phyloP scores from a whole-genome alignment of 2,329 filamentous ascomycete species.

The Pseudogymnoascus sp. region DNA sequence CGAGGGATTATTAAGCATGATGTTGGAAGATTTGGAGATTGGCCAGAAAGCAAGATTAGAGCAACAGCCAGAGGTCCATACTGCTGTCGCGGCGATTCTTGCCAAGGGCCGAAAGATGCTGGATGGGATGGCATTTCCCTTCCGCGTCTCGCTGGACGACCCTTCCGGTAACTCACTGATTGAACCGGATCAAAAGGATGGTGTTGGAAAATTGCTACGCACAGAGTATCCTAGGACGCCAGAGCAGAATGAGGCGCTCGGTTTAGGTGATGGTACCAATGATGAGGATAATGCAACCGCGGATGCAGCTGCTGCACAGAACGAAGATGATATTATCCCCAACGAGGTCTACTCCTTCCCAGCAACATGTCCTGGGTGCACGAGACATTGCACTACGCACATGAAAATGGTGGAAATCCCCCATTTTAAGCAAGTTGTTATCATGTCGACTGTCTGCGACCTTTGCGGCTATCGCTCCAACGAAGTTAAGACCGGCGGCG shows the following conservation, averaged over 20 bases:
- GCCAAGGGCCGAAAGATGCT: slow-evolving; percentile 68
- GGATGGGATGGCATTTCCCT: slow-evolving; percentile 69
- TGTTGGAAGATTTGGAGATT: slow-evolving; percentile 70
- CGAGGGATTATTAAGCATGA: slow-evolving; percentile 72
- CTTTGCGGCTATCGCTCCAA: slow-evolving; percentile 90
- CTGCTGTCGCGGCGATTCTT: slow-evolving; percentile 71
- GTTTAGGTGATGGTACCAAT: slow-evolving; percentile 57
- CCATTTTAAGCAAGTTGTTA: slow-evolving; percentile 92
- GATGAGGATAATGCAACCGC: slow-evolving; percentile 38
- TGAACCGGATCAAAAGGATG: slow-evolving; percentile 70
- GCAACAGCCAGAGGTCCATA: slow-evolving; percentile 66
- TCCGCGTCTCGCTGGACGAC: slow-evolving; percentile 82
- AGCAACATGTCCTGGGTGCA: slow-evolving; percentile 83
- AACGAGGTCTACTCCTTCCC: slow-evolving; percentile 92
- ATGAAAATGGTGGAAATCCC: slow-evolving; percentile 99
- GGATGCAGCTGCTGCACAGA: slow-evolving; percentile 33
- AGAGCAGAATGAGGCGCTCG: slow-evolving; percentile 80
- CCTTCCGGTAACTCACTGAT: slow-evolving; percentile 96
- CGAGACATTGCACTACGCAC: slow-evolving; percentile 75
- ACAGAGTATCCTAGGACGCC: slow-evolving; percentile 72
- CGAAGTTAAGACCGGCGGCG: slow-evolving; percentile 95
- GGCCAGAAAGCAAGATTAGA: slow-evolving; percentile 77
- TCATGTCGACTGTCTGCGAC: slow-evolving; percentile 91
- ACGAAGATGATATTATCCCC: slow-evolving; percentile 74
- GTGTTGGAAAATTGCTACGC: slow-evolving; percentile 80